These are phyloP conservation scores for Ophiosphaerella narmari DNA, from an alignment of 2,329 filamentous ascomycete genomes.

Conservation along the genomic window DNA sequence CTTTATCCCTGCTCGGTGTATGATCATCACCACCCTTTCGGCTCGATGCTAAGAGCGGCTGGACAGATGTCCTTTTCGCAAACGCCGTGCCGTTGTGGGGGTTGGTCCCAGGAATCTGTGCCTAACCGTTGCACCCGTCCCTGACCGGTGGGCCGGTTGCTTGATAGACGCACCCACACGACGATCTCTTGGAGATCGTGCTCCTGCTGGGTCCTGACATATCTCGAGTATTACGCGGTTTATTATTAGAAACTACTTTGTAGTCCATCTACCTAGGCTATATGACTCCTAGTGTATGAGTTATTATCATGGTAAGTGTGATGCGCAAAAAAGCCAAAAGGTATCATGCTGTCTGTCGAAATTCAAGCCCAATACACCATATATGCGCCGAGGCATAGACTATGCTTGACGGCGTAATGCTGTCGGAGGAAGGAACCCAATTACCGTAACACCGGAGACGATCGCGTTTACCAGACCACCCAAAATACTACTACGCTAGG, in stretches of 20 bases:
- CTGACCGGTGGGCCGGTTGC: slow-evolving; percentile 4
- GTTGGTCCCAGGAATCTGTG: slow-evolving; percentile 3
- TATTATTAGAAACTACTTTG: slow-evolving; percentile 5
- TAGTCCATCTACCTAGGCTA: slow-evolving; percentile 2
- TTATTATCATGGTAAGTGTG: neutral
- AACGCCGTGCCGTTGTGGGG: slow-evolving; percentile 1
- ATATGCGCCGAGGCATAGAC: neutral
- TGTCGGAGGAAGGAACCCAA: slow-evolving; percentile 4
- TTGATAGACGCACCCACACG: neutral
- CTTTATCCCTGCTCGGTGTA: neutral
- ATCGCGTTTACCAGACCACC: neutral
- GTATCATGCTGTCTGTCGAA: slow-evolving; percentile 3
- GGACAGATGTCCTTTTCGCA: neutral
- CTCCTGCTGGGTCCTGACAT: neutral
- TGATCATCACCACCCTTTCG: neutral
- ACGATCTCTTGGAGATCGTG: neutral
- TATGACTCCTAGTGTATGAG: neutral
- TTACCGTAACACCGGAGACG: slow-evolving; percentile 5
- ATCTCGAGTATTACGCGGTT: neutral
- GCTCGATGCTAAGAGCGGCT: neutral
- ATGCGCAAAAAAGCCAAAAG: slow-evolving; percentile 7
- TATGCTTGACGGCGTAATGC: slow-evolving; percentile 3
- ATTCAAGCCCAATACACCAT: neutral
- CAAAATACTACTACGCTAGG: neutral
- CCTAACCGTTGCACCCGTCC: slow-evolving; percentile 6